A percentile compares a stretch with the other conserved stretches of the same genome.
Evolutionary conservation across 2,329 filamentous ascomycete species (phyloP).

Genomic region (Cordyceps farinosa): DNA sequence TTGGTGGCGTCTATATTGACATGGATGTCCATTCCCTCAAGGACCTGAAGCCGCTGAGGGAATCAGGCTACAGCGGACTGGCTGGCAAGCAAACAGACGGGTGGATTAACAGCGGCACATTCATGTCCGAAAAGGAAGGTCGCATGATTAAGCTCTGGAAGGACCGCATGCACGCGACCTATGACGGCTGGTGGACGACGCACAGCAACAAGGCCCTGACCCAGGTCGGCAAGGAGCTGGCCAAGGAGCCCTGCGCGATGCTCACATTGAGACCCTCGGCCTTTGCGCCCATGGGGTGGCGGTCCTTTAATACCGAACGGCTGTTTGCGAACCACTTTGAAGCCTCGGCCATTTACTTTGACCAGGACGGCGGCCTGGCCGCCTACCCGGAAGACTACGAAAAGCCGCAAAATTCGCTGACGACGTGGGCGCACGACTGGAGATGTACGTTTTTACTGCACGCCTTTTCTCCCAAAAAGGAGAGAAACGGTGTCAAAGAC

Average conservation of each 20-base stretch:
- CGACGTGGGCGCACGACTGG: conserved; percentile 23
- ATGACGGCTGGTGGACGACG: conserved; percentile 28
- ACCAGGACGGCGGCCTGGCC: conserved; percentile 1
- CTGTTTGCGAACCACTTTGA: conserved; percentile 23
- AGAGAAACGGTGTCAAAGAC: conserved; percentile 7
- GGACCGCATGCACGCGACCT: conserved; percentile 27
- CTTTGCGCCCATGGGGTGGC: conserved; percentile 26
- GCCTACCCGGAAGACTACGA: conserved; percentile 13
- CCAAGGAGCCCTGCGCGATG: conserved; percentile 24
- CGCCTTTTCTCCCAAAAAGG: conserved; percentile 20
- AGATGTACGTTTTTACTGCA: conserved; percentile 25
- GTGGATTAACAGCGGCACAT: conserved; percentile 25
- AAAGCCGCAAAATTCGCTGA: background rate
- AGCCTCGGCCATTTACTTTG: background rate
- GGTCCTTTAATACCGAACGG: conserved; percentile 8
- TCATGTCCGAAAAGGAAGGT: conserved; percentile 23
- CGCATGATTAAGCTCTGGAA: conserved; percentile 23
- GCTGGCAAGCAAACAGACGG: conserved; percentile 21
- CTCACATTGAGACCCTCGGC: conserved; percentile 26
- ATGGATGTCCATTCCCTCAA: conserved; percentile 23
- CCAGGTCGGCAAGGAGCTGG: conserved; percentile 45
- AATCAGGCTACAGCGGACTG: conserved; percentile 19
- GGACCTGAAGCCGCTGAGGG: conserved; percentile 19
- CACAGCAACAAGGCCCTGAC: conserved; percentile 28
- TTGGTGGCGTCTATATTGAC: conserved; percentile 25